phyloP scores from a whole-genome alignment of 148 eudicot species.

The Hydrangea macrophylla region DNA sequence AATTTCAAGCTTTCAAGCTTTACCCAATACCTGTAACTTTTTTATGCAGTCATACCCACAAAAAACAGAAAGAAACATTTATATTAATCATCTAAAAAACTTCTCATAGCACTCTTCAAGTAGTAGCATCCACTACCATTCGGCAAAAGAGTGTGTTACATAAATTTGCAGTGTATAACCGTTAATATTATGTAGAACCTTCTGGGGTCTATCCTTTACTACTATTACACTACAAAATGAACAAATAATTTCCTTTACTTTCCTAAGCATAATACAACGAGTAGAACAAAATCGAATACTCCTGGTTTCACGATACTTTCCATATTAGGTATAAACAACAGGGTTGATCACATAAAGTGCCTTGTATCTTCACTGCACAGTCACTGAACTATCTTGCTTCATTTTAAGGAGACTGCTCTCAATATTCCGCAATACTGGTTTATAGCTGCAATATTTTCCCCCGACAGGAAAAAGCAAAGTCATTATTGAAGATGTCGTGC shows the following conservation, averaged over 20 bases:
- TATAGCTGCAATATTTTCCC: slow-evolving; percentile 55
- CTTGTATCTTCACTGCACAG: slow-evolving; percentile 37
- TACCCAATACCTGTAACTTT: no score
- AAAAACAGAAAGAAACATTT: no score
- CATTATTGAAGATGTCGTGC: background rate
- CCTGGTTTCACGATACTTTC: background rate
- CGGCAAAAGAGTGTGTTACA: no score
- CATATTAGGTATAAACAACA: background rate
- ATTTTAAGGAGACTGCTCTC: slow-evolving; percentile 82
- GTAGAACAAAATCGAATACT: background rate
- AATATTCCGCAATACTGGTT: slow-evolving; percentile 82
- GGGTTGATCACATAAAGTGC: background rate
- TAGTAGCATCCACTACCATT: no score
- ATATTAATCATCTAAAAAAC: no score
- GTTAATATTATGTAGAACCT: no score
- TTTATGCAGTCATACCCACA: no score
- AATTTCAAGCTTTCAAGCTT: no score
- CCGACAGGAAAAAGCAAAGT: background rate
- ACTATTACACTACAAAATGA: background rate
- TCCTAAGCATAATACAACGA: background rate
- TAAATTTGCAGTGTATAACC: no score
- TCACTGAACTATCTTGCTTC: slow-evolving; percentile 69
- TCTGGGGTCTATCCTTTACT: background rate
- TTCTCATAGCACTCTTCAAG: no score
- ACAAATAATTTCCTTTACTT: background rate